These are phyloP conservation scores for Fraxinus baroniana DNA, from an alignment of 305 asterid genomes.

Conservation along the genomic window DNA sequence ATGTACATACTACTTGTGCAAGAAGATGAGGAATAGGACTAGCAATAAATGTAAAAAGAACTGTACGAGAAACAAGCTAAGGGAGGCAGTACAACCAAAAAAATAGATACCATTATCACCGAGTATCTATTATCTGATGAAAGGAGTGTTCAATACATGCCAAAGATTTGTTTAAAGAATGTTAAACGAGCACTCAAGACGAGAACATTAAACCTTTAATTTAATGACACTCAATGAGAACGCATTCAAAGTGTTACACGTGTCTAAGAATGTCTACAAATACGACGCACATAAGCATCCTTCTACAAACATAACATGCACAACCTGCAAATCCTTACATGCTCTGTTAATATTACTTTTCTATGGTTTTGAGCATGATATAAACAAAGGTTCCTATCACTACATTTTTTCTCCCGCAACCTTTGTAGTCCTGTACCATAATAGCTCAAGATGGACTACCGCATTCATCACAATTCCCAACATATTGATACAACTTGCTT, in stretches of 20 bases:
- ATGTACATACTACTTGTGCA: neutral
- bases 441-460: constrained; percentile 9
- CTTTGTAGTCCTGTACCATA: neutral
- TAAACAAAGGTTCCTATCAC: constrained; percentile 7
- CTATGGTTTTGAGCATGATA: constrained; percentile 10
- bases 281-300: constrained; percentile 6
- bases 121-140: neutral
- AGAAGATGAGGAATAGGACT: constrained; percentile 1
- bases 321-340: neutral
- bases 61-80: neutral
- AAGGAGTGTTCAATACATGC: neutral
- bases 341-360: neutral
- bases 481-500: neutral
- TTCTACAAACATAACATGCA: constrained; percentile 2
- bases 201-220: neutral
- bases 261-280: neutral
- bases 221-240: neutral
- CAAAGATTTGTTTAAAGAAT: neutral
- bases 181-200: neutral
- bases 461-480: neutral
- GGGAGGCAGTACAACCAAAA: neutral
- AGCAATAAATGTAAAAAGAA: neutral
- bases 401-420: neutral
- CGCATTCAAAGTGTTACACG: neutral
- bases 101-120: neutral